These are phyloP conservation scores for Candida khao-thaluensis DNA, from an alignment of 805 yeast species.

Conservation along the genomic window DNA sequence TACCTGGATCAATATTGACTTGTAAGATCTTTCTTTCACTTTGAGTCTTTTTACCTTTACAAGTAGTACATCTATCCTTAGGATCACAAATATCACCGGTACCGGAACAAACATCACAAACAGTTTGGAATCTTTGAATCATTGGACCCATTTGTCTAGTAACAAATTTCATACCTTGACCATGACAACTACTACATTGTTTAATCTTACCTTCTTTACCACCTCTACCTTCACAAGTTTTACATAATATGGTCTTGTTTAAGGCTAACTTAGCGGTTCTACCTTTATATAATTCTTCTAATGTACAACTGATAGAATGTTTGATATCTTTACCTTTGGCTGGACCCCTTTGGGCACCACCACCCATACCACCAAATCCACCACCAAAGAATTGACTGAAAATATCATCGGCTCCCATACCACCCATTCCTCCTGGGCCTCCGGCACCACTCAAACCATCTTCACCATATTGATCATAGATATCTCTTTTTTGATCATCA, in stretches of 20 bases:
- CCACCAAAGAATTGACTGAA: conserved; percentile 81
- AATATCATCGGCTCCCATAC: conserved; percentile 68
- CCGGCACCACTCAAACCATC: conserved; percentile 81
- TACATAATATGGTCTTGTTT: conserved; percentile 87
- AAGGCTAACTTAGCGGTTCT: conserved; percentile 91
- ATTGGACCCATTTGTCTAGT: conserved; percentile 99
- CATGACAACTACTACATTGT: conserved; percentile 84
- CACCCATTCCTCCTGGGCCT: conserved; percentile 60
- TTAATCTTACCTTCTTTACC: conserved; percentile 90
- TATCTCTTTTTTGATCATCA: conserved; percentile 83
- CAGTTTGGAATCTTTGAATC: conserved; percentile 96
- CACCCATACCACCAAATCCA: conserved; percentile 56
- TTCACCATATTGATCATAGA: conserved; percentile 88
- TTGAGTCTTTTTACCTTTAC: conserved; percentile 85
- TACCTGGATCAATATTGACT: conserved; percentile 95
- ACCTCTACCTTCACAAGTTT: conserved; percentile 89
- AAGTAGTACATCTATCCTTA: conserved; percentile 81
- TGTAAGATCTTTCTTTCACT: conserved; percentile 90
- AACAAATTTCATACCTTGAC: conserved; percentile 86
- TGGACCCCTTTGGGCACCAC: conserved; percentile 77
- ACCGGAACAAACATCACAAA: conserved; percentile 91
- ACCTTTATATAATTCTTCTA: conserved; percentile 94
- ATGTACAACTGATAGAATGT: conserved; percentile 78
- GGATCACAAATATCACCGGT: conserved; percentile 85
- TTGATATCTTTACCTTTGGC: conserved; percentile 87